These are phyloP conservation scores for Candida chilensis DNA, from an alignment of 805 yeast genomes.

Conservation along the genomic window DNA sequence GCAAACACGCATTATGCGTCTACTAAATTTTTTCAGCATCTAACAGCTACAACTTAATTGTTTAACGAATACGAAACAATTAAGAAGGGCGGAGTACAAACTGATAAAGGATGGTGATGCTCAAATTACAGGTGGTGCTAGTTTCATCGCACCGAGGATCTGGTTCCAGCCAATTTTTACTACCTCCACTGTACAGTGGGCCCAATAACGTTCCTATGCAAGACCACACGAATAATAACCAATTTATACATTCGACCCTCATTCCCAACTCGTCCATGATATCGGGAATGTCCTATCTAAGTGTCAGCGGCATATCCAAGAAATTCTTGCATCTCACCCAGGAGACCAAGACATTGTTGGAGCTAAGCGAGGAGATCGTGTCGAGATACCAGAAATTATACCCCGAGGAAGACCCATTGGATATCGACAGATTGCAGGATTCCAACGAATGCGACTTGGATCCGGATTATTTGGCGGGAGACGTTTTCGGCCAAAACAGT, in stretches of 20 bases:
- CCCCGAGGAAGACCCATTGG: slow-evolving; percentile 48
- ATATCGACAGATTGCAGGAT: slow-evolving; percentile 60
- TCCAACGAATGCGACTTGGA: slow-evolving; percentile 64
- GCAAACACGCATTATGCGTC: neutral
- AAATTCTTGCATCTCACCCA: slow-evolving; percentile 61
- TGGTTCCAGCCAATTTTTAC: slow-evolving; percentile 7
- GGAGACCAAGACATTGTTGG: slow-evolving; percentile 32
- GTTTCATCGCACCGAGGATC: slow-evolving; percentile 26
- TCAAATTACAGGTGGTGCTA: slow-evolving; percentile 33
- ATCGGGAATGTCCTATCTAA: slow-evolving; percentile 2
- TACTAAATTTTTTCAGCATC: too few relatives aligned
- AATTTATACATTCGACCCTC: slow-evolving; percentile 3
- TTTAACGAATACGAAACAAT: too few relatives aligned
- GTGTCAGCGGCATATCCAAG: slow-evolving; percentile 15
- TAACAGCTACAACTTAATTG: too few relatives aligned
- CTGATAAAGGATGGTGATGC: slow-evolving; percentile 12
- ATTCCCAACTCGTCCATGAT: slow-evolving; percentile 4
- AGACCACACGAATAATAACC: slow-evolving; percentile 1
- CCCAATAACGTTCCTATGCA: slow-evolving; percentile 4
- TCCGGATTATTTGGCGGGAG: slow-evolving; percentile 61
- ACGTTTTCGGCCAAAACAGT: slow-evolving; percentile 48
- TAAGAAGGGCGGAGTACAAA: neutral
- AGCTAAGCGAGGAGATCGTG: slow-evolving; percentile 45
- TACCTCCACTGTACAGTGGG: slow-evolving; percentile 11
- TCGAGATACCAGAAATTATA: slow-evolving; percentile 52